Conservation (phyloP, 495 filamentous ascomycete species). For the Lophiotrema nucula region DNA sequence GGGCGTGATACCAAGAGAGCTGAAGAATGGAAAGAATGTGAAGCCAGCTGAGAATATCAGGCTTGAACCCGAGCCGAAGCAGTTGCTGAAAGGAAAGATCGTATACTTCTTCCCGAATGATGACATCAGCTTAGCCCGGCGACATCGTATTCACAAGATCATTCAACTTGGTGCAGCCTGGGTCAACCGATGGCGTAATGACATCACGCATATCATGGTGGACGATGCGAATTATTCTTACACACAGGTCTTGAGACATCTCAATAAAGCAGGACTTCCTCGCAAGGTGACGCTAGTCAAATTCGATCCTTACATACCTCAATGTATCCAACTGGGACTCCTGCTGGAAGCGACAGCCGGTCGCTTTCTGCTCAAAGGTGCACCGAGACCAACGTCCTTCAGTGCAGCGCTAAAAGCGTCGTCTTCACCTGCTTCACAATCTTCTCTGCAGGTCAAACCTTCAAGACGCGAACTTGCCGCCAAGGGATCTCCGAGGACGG, state of each 20-base stretch:
- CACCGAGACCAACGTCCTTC: neutral
- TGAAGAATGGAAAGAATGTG: slow-evolving; percentile 7
- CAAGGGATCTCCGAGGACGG: slow-evolving; percentile 6
- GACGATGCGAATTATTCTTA: slow-evolving; percentile 64
- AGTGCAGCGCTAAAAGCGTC: neutral
- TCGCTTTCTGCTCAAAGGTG: slow-evolving; percentile 48
- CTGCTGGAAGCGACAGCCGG: slow-evolving; percentile 14
- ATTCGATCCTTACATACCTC: slow-evolving; percentile 67
- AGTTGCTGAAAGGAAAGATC: slow-evolving; percentile 23
- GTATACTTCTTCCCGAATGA: slow-evolving; percentile 75
- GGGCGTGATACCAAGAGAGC: slow-evolving; percentile 15
- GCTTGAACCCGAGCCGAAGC: slow-evolving; percentile 19
- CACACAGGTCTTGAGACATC: slow-evolving; percentile 60
- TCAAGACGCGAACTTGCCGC: slow-evolving; percentile 12
- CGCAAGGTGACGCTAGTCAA: slow-evolving; percentile 62
- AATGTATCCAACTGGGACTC: slow-evolving; percentile 58
- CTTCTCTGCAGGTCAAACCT: slow-evolving; percentile 36
- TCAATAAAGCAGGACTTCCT: slow-evolving; percentile 53
- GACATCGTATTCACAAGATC: slow-evolving; percentile 69
- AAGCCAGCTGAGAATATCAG: slow-evolving; percentile 24
- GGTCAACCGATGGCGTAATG: slow-evolving; percentile 52
- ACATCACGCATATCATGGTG: slow-evolving; percentile 70
- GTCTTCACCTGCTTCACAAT: slow-evolving; percentile 7
- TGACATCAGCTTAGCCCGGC: slow-evolving; percentile 63
- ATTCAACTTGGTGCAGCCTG: slow-evolving; percentile 73